phyloP scores from a whole-genome alignment of 768 basidiomycete species.

The Thelephora ganbajun region DNA sequence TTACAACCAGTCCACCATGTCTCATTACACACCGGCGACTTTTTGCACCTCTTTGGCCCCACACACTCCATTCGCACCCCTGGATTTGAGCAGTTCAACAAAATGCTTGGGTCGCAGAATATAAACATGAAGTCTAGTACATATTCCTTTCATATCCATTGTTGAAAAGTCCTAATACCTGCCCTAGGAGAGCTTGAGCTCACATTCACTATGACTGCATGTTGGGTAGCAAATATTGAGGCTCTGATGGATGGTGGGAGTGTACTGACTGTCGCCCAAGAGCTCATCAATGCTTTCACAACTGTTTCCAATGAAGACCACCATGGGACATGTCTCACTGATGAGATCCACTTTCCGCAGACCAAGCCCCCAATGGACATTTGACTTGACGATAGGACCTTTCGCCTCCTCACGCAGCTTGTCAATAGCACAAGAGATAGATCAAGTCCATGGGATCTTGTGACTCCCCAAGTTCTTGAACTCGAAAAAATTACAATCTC shows the following conservation, averaged over 20 bases:
- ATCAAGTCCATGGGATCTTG: too few species aligned
- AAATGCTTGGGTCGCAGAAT: background rate
- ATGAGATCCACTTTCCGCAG: too few species aligned
- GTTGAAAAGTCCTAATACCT: background rate
- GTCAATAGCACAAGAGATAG: too few species aligned
- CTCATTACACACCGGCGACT: slow-evolving; percentile 21
- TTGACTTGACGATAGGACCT: too few species aligned
- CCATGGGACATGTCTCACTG: background rate
- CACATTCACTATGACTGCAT: slow-evolving; percentile 6
- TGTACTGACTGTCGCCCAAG: slow-evolving; percentile 7
- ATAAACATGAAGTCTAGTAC: background rate
- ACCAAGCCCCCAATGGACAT: too few species aligned
- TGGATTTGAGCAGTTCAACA: background rate
- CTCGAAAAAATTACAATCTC: too few species aligned
- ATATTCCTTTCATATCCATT: background rate
- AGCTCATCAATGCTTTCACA: background rate
- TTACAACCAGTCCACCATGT: slow-evolving; percentile 26
- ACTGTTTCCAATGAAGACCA: background rate
- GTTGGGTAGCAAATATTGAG: slow-evolving; percentile 5
- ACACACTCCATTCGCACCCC: background rate
- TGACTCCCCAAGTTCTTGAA: too few species aligned
- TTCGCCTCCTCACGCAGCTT: too few species aligned
- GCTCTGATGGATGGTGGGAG: slow-evolving; percentile 3
- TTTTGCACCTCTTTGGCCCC: slow-evolving; percentile 11
- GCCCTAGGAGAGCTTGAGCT: slow-evolving; percentile 7